A percentile compares a stretch with the other conserved stretches of the same genome.
Evolutionary conservation across 345 rosid species (phyloP).

Genomic region (Melastoma malabathricum): DNA sequence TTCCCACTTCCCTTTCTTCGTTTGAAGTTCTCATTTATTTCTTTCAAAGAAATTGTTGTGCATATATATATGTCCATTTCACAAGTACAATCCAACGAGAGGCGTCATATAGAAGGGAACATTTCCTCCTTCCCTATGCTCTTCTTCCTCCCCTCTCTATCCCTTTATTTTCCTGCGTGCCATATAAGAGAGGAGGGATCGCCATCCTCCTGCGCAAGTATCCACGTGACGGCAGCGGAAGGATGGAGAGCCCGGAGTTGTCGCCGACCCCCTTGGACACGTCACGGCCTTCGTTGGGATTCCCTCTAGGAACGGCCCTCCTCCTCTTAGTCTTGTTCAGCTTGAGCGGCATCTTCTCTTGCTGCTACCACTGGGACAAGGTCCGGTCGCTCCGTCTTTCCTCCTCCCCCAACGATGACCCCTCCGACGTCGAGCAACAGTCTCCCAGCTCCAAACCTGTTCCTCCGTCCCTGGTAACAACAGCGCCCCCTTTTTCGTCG

Average conservation of each 20-base stretch:
- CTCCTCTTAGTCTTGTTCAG: conserved; percentile 72
- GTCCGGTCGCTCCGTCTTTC: conserved; percentile 72
- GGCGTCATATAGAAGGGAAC: too few species aligned
- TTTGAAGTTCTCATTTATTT: too few species aligned
- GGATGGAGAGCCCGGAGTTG: conserved; percentile 57
- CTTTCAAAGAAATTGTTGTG: too few species aligned
- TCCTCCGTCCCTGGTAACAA: conserved; percentile 27
- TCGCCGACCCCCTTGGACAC: conserved; percentile 70
- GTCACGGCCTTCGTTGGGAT: conserved; percentile 80
- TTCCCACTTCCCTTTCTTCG: too few species aligned
- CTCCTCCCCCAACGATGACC: conserved; percentile 18
- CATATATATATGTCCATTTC: too few species aligned
- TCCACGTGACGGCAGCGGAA: not conserved
- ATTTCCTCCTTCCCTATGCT: too few species aligned
- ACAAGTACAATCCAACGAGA: too few species aligned
- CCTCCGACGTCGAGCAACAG: conserved; percentile 25
- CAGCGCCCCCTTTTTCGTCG: too few species aligned
- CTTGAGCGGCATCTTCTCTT: conserved; percentile 89
- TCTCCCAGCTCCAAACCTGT: conserved; percentile 34
- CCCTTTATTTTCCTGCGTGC: too few species aligned
- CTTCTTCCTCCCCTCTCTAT: too few species aligned
- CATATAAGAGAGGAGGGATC: too few species aligned
- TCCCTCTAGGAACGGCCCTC: conserved; percentile 90
- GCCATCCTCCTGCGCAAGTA: too few species aligned
- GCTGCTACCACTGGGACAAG: conserved; percentile 99